Percentiles rank a stretch among this genome's conserved stretches.
Conservation (phyloP, 2,329 filamentous ascomycete genomes). For the Trichophyton mentagrophytes region DNA sequence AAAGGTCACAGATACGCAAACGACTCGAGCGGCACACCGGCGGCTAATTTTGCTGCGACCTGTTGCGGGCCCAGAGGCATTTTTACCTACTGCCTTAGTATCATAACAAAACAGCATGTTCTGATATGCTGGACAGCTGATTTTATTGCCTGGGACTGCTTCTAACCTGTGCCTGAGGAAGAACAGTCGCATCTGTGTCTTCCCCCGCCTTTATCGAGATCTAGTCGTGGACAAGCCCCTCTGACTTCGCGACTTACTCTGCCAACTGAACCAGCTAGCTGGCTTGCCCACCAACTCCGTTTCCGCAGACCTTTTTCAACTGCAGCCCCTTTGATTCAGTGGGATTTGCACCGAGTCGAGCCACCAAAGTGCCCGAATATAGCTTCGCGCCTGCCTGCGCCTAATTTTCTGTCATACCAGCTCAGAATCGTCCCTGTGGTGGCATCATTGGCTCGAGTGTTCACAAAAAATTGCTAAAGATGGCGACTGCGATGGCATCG, state of each 20-base stretch:
- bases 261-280: background rate
- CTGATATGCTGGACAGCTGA: background rate
- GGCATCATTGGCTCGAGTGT: background rate
- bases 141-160: background rate
- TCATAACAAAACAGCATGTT: slow-evolving; percentile 1
- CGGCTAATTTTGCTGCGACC: slow-evolving; percentile 1
- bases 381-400: background rate
- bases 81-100: background rate
- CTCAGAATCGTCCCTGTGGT: background rate
- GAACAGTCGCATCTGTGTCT: background rate
- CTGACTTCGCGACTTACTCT: background rate
- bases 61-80: background rate
- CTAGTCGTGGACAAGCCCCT: background rate
- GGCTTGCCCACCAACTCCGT: background rate
- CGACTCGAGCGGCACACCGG: background rate
- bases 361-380: background rate
- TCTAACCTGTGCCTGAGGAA: slow-evolving; percentile 1
- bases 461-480: background rate
- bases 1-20: background rate
- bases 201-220: background rate
- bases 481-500: slow-evolving; percentile 26
- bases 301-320: background rate
- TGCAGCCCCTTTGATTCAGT: background rate
- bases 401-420: background rate
- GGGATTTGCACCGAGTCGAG: background rate